phyloP scores from a whole-genome alignment of 1,139 yeast genomes.

The Wickerhamomyces sp. region DNA sequence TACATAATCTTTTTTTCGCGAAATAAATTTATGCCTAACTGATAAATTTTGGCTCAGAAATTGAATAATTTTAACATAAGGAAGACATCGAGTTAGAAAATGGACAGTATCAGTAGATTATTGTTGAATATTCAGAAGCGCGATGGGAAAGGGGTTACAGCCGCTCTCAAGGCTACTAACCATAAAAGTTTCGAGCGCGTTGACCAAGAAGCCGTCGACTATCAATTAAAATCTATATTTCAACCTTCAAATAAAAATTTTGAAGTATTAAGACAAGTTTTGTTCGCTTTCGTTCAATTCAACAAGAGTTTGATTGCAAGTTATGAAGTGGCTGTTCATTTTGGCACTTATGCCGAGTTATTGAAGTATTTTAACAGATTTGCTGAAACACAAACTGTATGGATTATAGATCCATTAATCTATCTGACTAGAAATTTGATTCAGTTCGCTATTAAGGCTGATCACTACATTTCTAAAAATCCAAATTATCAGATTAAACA shows the following conservation, averaged over 20 bases:
- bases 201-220: not conserved
- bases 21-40: too few species aligned
- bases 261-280: conserved; percentile 1
- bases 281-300: conserved; percentile 1
- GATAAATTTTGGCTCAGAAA: not conserved
- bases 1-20: not conserved
- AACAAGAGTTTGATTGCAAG: conserved; percentile 5
- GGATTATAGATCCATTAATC: conserved; percentile 64
- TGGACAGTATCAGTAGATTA: not conserved
- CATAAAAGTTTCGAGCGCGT: not conserved
- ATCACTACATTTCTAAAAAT: conserved; percentile 16
- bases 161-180: not conserved
- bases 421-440: conserved; percentile 53
- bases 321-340: conserved; percentile 26
- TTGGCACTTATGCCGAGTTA: conserved; percentile 38
- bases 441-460: conserved; percentile 28
- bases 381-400: conserved; percentile 57
- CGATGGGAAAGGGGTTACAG: not conserved
- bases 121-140: not conserved
- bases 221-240: not conserved
- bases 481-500: conserved; percentile 8
- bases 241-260: not conserved
- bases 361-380: conserved; percentile 50
- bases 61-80: not conserved
- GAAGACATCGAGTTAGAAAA: not conserved